Evolutionary conservation across 2,329 filamentous ascomycete species (phyloP).

Genomic region (Botrytis paeoniae): DNA sequence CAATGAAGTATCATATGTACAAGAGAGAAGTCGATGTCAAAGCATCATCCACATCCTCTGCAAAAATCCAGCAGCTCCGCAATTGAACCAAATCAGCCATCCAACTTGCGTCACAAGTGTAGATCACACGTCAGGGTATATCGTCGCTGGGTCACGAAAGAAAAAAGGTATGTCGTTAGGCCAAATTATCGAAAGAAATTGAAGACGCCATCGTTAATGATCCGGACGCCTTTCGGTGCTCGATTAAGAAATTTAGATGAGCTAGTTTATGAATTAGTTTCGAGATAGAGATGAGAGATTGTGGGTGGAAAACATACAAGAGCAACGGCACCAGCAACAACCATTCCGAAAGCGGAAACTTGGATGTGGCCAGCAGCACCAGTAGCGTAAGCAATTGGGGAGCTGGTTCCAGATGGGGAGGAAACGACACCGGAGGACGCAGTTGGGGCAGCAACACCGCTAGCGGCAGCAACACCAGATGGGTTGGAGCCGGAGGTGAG

Average conservation of each 20-base stretch:
- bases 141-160: constrained; percentile 24
- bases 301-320: constrained; percentile 31
- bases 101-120: constrained; percentile 28
- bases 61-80: constrained; percentile 18
- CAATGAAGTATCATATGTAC: constrained; percentile 20
- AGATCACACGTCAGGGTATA: constrained; percentile 28
- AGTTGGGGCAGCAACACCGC: constrained; percentile 22
- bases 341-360: constrained; percentile 35
- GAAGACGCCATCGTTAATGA: constrained; percentile 24
- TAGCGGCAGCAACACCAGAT: constrained; percentile 23
- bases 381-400: constrained; percentile 34
- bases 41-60: constrained; percentile 20
- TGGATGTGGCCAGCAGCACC: constrained; percentile 34
- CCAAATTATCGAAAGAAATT: constrained; percentile 25
- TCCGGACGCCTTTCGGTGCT: constrained; percentile 28
- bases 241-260: constrained; percentile 34
- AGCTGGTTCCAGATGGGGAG: constrained; percentile 28
- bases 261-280: constrained; percentile 29
- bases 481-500: constrained; percentile 16
- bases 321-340: constrained; percentile 38
- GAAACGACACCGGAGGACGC: constrained; percentile 30
- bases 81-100: constrained; percentile 12
- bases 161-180: constrained; percentile 31
- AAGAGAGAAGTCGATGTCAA: constrained; percentile 20
- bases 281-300: not conserved